Evolutionary conservation across 1,139 yeast species (phyloP), one percentile per base, ranked within the genome.

Genomic region (Blastobotrys elegans): DNA sequence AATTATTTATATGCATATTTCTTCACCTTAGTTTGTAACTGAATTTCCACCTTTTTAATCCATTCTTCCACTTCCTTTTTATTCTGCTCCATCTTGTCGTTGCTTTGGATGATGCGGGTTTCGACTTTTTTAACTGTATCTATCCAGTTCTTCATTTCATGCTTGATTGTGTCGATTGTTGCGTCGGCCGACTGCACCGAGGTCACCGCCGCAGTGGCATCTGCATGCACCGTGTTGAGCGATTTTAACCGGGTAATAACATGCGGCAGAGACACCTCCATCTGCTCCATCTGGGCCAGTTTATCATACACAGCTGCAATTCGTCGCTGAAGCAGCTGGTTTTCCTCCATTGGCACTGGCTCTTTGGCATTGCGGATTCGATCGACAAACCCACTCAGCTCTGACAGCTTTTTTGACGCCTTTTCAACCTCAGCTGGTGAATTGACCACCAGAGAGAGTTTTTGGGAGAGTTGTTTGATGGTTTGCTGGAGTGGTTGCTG

Each of bases 191-290:
- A 77, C 42, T 71, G 66, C 50, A 83, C 74, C 14, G 77, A 61
- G 43, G 65, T 68, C 30, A 80, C 68, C 1, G 85, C 79, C 50
- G 77, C 80, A 44, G 74, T 71, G 35, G 82, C 73, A 34, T 72
- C 75, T 4, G 69, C 55, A 56, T 80, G 84, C 1, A 78, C 64
- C 0, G 59, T 61, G 49, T 72, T 70, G 41, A 80, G 63, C 0
- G 75, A 62, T 50, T 73, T 70, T 29, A 80, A 62, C 35, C 86
- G 61, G 13, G 63, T 56, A 2, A 75, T 47, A 1, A 79, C 47
- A 2, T 63, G 57, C 0, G 83, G 82, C 0, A 78, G 61, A 1
- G 63, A 54, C 6, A 58, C 53, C 16, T 64, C 64, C 33, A 71
- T 62, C 1, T 56, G 56, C 31, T 70, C 71, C n/a, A 77, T 62